Conservation (phyloP, 1,284 basidiomycete species). For the Polyporus tsugae region DNA sequence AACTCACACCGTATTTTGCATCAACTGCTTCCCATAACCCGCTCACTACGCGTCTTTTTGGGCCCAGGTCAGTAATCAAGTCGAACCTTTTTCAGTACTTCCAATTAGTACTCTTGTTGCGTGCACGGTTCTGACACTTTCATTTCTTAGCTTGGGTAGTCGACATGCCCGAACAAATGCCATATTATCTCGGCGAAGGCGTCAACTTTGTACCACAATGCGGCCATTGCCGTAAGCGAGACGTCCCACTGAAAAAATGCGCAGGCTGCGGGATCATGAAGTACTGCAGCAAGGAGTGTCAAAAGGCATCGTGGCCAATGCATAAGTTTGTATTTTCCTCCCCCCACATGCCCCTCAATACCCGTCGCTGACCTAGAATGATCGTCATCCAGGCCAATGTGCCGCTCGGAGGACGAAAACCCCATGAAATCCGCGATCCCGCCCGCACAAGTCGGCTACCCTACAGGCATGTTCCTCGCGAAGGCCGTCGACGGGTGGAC, state of each 20-base stretch:
- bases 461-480: neutral
- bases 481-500: neutral
- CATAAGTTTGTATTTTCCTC: slow-evolving; percentile 15
- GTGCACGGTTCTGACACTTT: neutral
- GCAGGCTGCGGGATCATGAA: slow-evolving; percentile 6
- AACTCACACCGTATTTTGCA: too few species aligned
- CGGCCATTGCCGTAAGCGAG: neutral
- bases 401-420: neutral
- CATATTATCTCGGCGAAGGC: neutral
- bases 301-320: slow-evolving; percentile 14
- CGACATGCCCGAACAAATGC: slow-evolving; percentile 1
- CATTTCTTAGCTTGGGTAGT: neutral
- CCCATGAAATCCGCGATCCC: slow-evolving; percentile 5
- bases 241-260: slow-evolving; percentile 11
- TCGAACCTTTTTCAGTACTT: too few species aligned
- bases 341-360: neutral
- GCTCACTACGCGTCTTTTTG: too few species aligned
- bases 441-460: neutral
- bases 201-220: neutral
- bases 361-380: neutral
- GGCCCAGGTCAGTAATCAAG: too few species aligned
- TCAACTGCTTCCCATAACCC: too few species aligned
- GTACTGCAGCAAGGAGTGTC: slow-evolving; percentile 22
- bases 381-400: neutral
- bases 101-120: neutral